Conservation (phyloP, 768 basidiomycete species). For the Tubosaeta sp. region DNA sequence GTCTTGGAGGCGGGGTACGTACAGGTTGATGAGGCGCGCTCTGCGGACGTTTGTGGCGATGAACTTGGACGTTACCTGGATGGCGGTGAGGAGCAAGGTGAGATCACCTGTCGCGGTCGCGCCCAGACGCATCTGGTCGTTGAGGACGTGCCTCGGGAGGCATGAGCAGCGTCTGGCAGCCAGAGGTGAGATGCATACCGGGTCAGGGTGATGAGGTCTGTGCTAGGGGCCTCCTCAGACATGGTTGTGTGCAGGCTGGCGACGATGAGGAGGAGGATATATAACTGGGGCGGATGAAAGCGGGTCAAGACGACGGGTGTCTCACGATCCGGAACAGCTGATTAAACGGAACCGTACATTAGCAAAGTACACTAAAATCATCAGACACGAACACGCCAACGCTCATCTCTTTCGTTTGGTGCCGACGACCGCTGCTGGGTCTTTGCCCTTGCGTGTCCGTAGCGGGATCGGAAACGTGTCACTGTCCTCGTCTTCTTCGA, state of each 20-base stretch:
- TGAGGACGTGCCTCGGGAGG: conserved; percentile 71
- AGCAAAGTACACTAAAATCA: conserved; percentile 13
- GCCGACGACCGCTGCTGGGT: conserved; percentile 42
- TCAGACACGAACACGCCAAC: not conserved
- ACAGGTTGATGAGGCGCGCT: conserved; percentile 97
- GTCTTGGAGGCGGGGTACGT: conserved; percentile 28
- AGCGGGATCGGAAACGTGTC: conserved; percentile 66
- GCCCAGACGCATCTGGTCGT: conserved; percentile 80
- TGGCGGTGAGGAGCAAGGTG: conserved; percentile 90
- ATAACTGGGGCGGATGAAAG: conserved; percentile 15
- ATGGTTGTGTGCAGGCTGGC: conserved; percentile 9
- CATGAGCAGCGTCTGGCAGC: conserved; percentile 4
- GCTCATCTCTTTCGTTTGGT: conserved; percentile 63
- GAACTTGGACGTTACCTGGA: conserved; percentile 95
- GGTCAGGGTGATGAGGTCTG: conserved; percentile 90
- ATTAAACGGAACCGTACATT: conserved; percentile 18
- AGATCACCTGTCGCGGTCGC: conserved; percentile 86
- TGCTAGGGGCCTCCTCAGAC: conserved; percentile 68
- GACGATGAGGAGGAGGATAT: not conserved
- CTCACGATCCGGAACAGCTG: conserved; percentile 26
- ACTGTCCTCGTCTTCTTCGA: conserved; percentile 71
- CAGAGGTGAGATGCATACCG: conserved; percentile 46
- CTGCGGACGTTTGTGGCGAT: conserved; percentile 97
- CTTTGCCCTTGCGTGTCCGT: conserved; percentile 63
- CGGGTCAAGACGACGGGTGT: conserved; percentile 10